phyloP scores from a whole-genome alignment of 768 basidiomycete species.

The Pisolithus sp. region DNA sequence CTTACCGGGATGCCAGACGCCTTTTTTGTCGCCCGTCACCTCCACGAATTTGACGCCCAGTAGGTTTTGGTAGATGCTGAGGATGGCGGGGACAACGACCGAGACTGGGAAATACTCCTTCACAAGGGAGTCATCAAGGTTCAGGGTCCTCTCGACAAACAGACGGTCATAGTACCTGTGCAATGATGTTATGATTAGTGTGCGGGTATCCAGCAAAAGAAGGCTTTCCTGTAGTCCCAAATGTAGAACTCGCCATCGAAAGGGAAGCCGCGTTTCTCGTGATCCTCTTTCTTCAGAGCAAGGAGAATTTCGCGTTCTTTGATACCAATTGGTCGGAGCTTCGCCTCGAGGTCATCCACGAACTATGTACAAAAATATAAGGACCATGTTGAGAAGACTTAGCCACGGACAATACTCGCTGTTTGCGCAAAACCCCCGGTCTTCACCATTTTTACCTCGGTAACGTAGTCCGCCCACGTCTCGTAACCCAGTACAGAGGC shows the following conservation, averaged over 20 bases:
- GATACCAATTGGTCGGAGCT: conserved; percentile 64
- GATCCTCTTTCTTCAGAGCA: conserved; percentile 70
- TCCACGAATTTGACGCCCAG: conserved; percentile 65
- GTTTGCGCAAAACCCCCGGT: conserved; percentile 52
- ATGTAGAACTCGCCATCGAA: conserved; percentile 72
- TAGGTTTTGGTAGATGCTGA: conserved; percentile 78
- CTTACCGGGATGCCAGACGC: conserved; percentile 77
- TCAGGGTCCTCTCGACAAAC: conserved; percentile 58
- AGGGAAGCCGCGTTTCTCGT: conserved; percentile 48
- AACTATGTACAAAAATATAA: conserved; percentile 40
- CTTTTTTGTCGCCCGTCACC: conserved; percentile 46
- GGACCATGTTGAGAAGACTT: not conserved
- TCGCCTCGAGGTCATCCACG: conserved; percentile 66
- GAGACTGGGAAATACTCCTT: conserved; percentile 89
- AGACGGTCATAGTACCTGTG: conserved; percentile 28
- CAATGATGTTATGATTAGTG: not conserved
- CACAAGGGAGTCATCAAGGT: conserved; percentile 69
- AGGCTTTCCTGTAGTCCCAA: conserved; percentile 76
- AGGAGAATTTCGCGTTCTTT: conserved; percentile 65
- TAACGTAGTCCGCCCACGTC: conserved; percentile 80
- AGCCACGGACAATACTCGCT: conserved; percentile 28
- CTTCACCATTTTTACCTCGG: conserved; percentile 86
- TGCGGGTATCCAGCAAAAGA: no score
- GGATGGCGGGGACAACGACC: conserved; percentile 74
- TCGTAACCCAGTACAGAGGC: conserved; percentile 63